Conservation (phyloP, 345 rosid species). For the Linum lewisii region DNA sequence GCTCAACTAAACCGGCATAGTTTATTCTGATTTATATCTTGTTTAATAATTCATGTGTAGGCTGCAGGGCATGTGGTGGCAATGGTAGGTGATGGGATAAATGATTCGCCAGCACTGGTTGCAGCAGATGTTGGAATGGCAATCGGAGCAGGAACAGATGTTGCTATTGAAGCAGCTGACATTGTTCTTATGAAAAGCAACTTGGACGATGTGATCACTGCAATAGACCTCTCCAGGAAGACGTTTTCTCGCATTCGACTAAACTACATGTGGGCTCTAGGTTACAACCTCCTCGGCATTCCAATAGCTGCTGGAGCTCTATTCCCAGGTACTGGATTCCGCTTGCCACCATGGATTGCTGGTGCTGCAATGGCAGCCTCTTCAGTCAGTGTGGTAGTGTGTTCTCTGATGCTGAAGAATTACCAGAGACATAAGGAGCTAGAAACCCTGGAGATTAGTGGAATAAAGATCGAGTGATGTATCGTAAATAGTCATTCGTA, state of each 20-base stretch:
- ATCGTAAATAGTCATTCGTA: too few species aligned
- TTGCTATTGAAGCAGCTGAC: conserved; percentile 95
- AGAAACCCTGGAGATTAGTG: conserved; percentile 45
- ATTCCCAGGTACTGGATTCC: conserved; percentile 51
- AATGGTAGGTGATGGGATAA: conserved; percentile 96
- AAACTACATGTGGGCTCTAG: conserved; percentile 91
- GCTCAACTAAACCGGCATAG: too few species aligned
- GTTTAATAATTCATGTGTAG: conserved; percentile 24
- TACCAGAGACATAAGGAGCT: conserved; percentile 63
- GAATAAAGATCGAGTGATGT: conserved; percentile 39
- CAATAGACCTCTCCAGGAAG: conserved; percentile 76
- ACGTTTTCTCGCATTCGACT: conserved; percentile 75
- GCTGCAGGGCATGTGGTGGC: conserved; percentile 62
- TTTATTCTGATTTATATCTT: neutral
- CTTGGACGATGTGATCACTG: conserved; percentile 92
- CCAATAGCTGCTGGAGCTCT: conserved; percentile 84
- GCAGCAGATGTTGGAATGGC: conserved; percentile 98
- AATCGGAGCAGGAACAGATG: conserved; percentile 90
- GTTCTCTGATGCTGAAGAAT: conserved; percentile 67
- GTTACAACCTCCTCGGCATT: conserved; percentile 75
- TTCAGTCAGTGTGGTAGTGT: conserved; percentile 85
- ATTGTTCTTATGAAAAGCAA: conserved; percentile 88
- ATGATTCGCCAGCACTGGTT: conserved; percentile 88
- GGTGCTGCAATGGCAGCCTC: conserved; percentile 99
- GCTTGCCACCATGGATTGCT: conserved; percentile 95